Evolutionary conservation across 1,284 basidiomycete species (phyloP).

Genomic region (Phellinidium pouzarii): DNA sequence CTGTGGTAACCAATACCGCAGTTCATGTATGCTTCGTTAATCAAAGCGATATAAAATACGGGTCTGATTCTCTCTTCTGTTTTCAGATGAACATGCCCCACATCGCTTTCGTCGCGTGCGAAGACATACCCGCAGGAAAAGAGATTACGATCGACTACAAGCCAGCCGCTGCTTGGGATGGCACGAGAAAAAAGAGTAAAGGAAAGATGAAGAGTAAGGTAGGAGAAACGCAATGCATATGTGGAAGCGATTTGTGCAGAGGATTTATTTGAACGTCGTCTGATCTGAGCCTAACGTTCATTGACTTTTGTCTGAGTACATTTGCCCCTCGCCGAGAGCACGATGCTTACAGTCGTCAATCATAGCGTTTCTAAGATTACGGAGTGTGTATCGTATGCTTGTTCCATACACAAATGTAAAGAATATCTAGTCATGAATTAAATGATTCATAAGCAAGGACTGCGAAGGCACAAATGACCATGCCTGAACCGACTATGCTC

Average conservation of each 20-base stretch:
- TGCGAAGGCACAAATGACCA: constrained; percentile 68
- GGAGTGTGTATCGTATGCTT: too few species aligned
- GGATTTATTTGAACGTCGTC: constrained; percentile 7
- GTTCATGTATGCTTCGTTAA: constrained; percentile 37
- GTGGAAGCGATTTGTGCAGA: constrained; percentile 12
- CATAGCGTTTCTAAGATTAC: too few species aligned
- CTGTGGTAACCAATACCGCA: constrained; percentile 54
- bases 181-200: constrained; percentile 24
- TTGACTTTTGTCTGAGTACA: background rate
- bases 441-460: constrained; percentile 68
- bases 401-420: background rate
- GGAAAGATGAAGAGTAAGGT: constrained; percentile 24
- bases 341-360: too few species aligned
- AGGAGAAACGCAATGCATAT: constrained; percentile 19
- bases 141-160: constrained; percentile 64
- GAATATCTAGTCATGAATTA: constrained; percentile 2
- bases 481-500: constrained; percentile 58
- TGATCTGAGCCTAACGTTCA: background rate
- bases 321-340: too few species aligned
- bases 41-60: background rate
- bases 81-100: constrained; percentile 51
- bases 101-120: constrained; percentile 47
- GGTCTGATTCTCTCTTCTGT: background rate
- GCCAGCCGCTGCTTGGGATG: constrained; percentile 28
- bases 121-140: constrained; percentile 39